These are phyloP conservation scores for Ilex asprella DNA, from an alignment of 257 asterid species.

Conservation along the genomic window DNA sequence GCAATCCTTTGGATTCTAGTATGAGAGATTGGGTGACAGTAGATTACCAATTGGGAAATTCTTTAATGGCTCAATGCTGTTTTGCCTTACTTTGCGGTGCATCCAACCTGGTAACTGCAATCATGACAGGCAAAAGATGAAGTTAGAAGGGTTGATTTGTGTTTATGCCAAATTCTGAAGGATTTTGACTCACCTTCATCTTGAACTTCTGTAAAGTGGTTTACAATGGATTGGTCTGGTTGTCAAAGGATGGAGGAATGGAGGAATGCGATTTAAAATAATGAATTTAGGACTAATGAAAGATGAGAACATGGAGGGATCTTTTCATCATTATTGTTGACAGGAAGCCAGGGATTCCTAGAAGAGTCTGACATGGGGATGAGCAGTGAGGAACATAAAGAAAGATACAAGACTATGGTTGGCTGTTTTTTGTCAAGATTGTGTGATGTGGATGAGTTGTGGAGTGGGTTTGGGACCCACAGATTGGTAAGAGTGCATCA, in stretches of 20 bases:
- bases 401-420: conserved; percentile 53
- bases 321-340: conserved; percentile 26
- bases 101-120: conserved; percentile 88
- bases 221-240: conserved; percentile 21
- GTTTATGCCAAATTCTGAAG: conserved; percentile 11
- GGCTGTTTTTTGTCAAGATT: conserved; percentile 34
- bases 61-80: conserved; percentile 35
- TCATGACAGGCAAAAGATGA: conserved; percentile 15
- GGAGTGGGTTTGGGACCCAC: conserved; percentile 51
- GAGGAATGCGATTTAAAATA: conserved; percentile 17
- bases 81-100: conserved; percentile 57
- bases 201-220: conserved; percentile 27
- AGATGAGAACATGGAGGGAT: conserved; percentile 27
- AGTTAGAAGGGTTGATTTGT: conserved; percentile 20
- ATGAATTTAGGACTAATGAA: conserved; percentile 14
- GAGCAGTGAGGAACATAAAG: conserved; percentile 41
- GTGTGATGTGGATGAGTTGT: conserved; percentile 18
- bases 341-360: conserved; percentile 29
- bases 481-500: conserved; percentile 32
- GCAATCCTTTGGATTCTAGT: not conserved
- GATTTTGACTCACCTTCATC: conserved; percentile 63
- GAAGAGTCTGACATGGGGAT: conserved; percentile 33
- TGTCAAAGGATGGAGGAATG: conserved; percentile 10
- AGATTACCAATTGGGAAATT: conserved; percentile 48
- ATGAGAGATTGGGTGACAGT: not conserved